Evolutionary conservation across 1,139 yeast species (phyloP).

Genomic region (Blastobotrys capitulatus): DNA sequence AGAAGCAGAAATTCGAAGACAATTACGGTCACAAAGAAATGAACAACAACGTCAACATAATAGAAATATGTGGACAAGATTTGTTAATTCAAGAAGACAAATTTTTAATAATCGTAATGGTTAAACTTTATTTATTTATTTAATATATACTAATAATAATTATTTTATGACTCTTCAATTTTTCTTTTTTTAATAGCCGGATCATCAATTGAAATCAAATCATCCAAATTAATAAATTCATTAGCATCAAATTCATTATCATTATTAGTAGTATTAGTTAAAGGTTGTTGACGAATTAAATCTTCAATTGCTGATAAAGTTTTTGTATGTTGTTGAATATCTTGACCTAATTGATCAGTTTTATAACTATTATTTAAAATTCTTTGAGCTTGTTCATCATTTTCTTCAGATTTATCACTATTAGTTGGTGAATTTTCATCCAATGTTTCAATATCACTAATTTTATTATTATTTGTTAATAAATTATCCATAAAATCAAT

Average conservation of each 20-base stretch:
- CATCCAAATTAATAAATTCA: constrained; percentile 8
- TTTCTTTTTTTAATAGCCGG: not conserved
- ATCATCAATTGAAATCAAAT: not conserved
- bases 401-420: constrained; percentile 5
- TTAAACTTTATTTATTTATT: not conserved
- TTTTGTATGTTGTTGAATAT: not conserved
- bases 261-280: not conserved
- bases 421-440: constrained; percentile 9
- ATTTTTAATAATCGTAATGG: not conserved
- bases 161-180: not conserved
- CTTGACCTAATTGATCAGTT: not conserved
- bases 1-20: constrained; percentile 30
- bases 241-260: not conserved
- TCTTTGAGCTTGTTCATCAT: constrained; percentile 5
- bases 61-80: constrained; percentile 23
- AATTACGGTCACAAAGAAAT: constrained; percentile 18
- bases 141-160: not conserved
- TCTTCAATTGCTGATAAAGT: constrained; percentile 8
- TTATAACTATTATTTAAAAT: not conserved
- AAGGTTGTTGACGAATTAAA: constrained; percentile 2
- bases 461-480: not conserved
- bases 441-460: constrained; percentile 5
- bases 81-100: constrained; percentile 23
- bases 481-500: constrained; percentile 3
- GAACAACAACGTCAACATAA: constrained; percentile 17